Evolutionary conservation across 306 rosid species (phyloP), one percentile per base, ranked within the genome.

Genomic region (Trifolium pratense): DNA sequence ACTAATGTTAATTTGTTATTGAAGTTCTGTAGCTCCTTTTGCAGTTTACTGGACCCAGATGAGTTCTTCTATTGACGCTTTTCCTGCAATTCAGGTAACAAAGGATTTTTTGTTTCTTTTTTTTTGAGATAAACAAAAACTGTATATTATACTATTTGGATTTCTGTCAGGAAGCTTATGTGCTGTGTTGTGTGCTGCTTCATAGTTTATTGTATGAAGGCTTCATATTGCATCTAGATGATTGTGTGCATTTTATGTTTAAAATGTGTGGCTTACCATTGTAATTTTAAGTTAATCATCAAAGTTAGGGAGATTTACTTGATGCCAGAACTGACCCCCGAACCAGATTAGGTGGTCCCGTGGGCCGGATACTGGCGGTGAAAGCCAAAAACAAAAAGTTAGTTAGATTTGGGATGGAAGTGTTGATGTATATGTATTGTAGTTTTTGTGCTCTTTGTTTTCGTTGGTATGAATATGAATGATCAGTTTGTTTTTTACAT

Each of bases 11-110:
- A 7, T 56, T 43, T 58, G 32, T 23, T 40, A 52, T 57, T 26
- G 8, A 23, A 58, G n/a, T 15, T 36, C 18, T 52, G 60, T n/a
- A 58, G 76, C 43, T 59, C 48, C 15, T 9, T 26, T 60, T 25
- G 15, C 14, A 20, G 31, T 67, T 26, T 29, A 64, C 65, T 68
- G 32, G 49, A 73, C 39, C 65, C 17, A 82, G 26, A 88, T 85
- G 91, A 85, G 82, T 81, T 88, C 88, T 31, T 85, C 91, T 13
- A 58, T 77, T 37, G 84, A 84, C 4, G 71, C 70, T 66, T 56
- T 77, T 40, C 82, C 89, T 26, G 82, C 79, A 26, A 55, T 79
- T 74, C 92, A 80, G 92, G 97, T 89, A 70, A 37, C 82, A 39
- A 31, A 16, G 17, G 6, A 23, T n/a, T 6, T 39, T 5, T 0